Percentiles rank a stretch among this genome's conserved stretches.
Conservation (phyloP, 331 rosid genomes). For the Quercus lobata region DNA sequence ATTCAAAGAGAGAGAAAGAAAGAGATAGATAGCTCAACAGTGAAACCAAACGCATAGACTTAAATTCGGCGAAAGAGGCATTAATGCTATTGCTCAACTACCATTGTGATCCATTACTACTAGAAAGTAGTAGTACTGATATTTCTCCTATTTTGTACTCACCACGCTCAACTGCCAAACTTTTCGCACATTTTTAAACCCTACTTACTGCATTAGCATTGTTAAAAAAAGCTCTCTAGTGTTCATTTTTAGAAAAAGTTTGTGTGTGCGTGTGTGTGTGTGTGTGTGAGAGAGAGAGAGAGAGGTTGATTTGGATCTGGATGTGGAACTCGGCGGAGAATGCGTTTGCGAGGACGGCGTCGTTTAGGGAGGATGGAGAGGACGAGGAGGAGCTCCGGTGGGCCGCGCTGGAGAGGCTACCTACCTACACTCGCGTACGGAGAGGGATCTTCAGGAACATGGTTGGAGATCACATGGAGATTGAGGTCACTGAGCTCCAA, state of each 20-base stretch:
- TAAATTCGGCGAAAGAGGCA: conserved; percentile 13
- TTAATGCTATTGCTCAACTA: conserved; percentile 71
- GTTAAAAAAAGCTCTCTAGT: neutral
- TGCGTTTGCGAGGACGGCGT: conserved; percentile 55
- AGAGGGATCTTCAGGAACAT: conserved; percentile 74
- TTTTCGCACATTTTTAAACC: neutral
- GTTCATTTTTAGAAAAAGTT: too few species aligned
- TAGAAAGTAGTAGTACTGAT: neutral
- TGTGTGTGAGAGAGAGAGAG: neutral
- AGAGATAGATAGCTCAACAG: conserved; percentile 12
- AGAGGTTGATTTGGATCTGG: conserved; percentile 8
- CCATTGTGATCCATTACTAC: conserved; percentile 27
- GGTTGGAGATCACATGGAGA: conserved; percentile 59
- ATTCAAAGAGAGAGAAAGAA: conserved; percentile 14
- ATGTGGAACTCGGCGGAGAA: conserved; percentile 97
- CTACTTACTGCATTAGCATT: neutral
- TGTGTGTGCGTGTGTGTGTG: neutral
- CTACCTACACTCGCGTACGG: conserved; percentile 69
- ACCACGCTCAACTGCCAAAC: too few species aligned
- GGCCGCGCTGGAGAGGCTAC: conserved; percentile 93
- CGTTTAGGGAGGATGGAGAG: conserved; percentile 55
- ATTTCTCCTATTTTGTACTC: neutral
- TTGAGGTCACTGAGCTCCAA: conserved; percentile 60
- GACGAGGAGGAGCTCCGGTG: conserved; percentile 92
- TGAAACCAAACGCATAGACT: conserved; percentile 2